Percentiles rank a stretch among this genome's conserved stretches.
Evolutionary conservation across 306 rosid species (phyloP).

Genomic region (Acacia melanoxylon): DNA sequence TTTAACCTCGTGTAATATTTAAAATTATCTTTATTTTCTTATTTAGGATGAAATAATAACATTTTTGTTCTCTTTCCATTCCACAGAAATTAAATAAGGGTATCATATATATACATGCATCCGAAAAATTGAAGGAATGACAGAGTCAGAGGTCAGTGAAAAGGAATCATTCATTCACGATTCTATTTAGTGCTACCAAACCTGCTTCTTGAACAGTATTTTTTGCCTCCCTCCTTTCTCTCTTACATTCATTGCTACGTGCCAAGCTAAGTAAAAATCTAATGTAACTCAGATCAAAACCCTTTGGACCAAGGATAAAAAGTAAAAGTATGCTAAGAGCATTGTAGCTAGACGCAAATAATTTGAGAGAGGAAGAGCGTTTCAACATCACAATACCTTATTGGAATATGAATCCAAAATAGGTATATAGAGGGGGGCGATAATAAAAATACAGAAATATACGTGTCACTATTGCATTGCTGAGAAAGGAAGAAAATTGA

Average conservation of each 20-base stretch:
- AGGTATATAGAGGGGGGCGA: not conserved
- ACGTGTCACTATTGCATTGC: not conserved
- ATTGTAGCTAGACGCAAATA: not conserved
- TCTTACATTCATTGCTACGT: not conserved
- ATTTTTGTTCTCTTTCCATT: too few relatives aligned
- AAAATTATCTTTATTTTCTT: not conserved
- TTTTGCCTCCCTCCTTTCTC: not conserved
- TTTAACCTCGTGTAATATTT: not conserved
- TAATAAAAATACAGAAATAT: not conserved
- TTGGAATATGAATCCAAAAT: not conserved
- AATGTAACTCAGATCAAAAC: not conserved
- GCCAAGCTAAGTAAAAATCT: not conserved
- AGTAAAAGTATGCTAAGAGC: not conserved
- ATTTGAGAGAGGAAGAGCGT: slow-evolving; percentile 4
- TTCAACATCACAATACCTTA: not conserved
- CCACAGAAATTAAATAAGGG: too few relatives aligned
- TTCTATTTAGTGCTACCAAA: not conserved
- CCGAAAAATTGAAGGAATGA: not conserved
- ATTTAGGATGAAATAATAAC: not conserved
- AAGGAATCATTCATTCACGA: not conserved
- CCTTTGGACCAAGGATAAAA: not conserved
- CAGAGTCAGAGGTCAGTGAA: not conserved
- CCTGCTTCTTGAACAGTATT: not conserved
- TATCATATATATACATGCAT: too few relatives aligned
- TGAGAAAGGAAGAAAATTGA: not conserved